These are phyloP conservation scores for Entomortierella chlamydospora DNA, from an alignment of 192 early-diverging fungal genomes.

Conservation along the genomic window DNA sequence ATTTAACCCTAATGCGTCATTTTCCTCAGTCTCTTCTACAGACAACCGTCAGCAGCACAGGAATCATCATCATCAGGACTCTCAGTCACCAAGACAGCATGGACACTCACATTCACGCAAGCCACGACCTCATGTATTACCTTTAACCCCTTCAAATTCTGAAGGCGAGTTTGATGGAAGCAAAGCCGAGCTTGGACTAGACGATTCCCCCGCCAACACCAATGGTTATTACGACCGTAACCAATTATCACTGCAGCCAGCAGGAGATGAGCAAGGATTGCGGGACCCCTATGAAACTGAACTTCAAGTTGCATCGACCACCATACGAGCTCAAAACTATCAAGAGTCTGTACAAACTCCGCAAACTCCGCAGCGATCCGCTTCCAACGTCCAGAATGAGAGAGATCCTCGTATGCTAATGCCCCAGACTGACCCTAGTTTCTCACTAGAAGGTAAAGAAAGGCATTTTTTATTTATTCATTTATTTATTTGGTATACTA, in stretches of 20 bases:
- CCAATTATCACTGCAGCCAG: not conserved
- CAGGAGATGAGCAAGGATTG: not conserved
- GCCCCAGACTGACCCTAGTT: not conserved
- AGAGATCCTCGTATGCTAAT: constrained; percentile 10
- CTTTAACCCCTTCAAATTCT: constrained; percentile 26
- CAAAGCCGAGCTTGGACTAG: constrained; percentile 18
- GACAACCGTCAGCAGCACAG: constrained; percentile 27
- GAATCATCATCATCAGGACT: constrained; percentile 13
- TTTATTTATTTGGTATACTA: not conserved
- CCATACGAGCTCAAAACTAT: constrained; percentile 2
- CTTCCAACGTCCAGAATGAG: not conserved
- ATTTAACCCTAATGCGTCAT: constrained; percentile 33
- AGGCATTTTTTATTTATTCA: not conserved
- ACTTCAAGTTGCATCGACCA: constrained; percentile 3
- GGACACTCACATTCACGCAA: not conserved
- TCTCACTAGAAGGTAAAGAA: constrained; percentile 35
- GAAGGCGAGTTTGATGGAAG: constrained; percentile 19
- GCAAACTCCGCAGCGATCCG: not conserved
- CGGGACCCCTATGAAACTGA: constrained; percentile 13
- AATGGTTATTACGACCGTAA: constrained; percentile 14
- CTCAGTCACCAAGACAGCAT: constrained; percentile 22
- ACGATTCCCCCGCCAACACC: not conserved
- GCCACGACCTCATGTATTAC: not conserved
- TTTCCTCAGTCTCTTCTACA: constrained; percentile 25
- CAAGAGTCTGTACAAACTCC: constrained; percentile 4